phyloP scores from a whole-genome alignment of 2,329 filamentous ascomycete genomes.

The Seiridium cupressi region DNA sequence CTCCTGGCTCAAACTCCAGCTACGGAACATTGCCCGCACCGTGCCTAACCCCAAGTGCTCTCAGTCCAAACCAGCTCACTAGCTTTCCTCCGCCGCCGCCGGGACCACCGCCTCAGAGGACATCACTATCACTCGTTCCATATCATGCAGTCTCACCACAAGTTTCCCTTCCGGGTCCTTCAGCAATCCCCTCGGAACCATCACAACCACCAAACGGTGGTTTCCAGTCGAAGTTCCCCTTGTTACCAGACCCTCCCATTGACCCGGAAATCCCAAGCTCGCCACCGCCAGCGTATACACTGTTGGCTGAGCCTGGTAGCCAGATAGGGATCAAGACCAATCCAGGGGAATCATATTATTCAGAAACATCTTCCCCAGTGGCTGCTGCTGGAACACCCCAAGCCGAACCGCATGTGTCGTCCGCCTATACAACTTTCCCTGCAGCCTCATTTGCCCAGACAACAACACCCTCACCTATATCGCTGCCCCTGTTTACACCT shows the following conservation, averaged over 20 bases:
- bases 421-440: neutral
- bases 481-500: neutral
- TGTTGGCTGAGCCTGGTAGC: neutral
- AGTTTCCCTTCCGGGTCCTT: neutral
- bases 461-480: neutral
- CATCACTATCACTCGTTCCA: neutral
- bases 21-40: neutral
- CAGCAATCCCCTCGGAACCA: neutral
- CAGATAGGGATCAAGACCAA: neutral
- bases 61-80: constrained; percentile 6
- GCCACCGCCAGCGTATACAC: constrained; percentile 10
- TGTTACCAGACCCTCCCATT: neutral
- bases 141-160: neutral
- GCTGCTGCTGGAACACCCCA: neutral
- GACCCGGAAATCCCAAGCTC: constrained; percentile 4
- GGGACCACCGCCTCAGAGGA: constrained; percentile 2
- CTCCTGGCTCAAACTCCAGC: too few relatives aligned
- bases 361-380: neutral
- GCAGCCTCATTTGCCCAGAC: neutral
- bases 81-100: constrained; percentile 16
- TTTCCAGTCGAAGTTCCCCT: constrained; percentile 1
- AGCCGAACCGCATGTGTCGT: neutral
- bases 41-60: neutral
- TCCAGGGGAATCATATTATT: neutral
- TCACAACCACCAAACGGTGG: neutral